Evolutionary conservation across 2,329 filamentous ascomycete species (phyloP), one percentile per base, ranked within the genome.

Genomic region (Alternaria dauci): DNA sequence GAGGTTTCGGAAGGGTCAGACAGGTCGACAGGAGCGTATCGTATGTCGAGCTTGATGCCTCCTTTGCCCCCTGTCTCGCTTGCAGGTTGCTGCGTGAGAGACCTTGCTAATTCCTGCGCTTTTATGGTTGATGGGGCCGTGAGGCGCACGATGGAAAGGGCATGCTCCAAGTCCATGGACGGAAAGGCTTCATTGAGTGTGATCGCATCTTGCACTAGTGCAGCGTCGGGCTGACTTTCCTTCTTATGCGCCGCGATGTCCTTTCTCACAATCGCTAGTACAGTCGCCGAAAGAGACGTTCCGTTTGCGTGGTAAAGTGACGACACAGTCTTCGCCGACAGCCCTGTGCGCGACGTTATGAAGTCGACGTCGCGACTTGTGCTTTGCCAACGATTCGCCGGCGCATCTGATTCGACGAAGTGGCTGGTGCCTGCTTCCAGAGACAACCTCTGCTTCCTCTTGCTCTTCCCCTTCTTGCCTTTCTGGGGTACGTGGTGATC

Each of bases 301-400:
- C 85, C 83, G 58, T 86, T 85, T 9, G 80, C 74, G 72, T 90
- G 85, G 68, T 91, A 91, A 1, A 85, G 70, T 0, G 88, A 88
- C 2, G 81, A 79, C 3, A 89, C 81, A 0, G 77, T 75, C 30
- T 81, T 77, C 30, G 78, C 77, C 3, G 84, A 73, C 14, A 85
- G 71, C 2, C 83, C 78, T 28, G 84, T 82, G 39, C 85, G 82
- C 8, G 82, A 81, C 14, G 82, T 81, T 55, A 91, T 85, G 63
- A 89, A 89, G 0, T 88, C 84, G 14, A 91, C 81, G 63, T 90
- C 87, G 52, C 84, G 79, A 44, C 78, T 82, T 2, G 82, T 84
- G 30, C 79, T 81, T 58, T 86, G 80, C 89, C 89, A 91, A 65
- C 84, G 85, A 67, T 88, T 90, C 11, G 47, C 62, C 50, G 52